These are phyloP conservation scores for Hypomyces perniciosus DNA, from an alignment of 2,329 filamentous ascomycete genomes.

Conservation along the genomic window DNA sequence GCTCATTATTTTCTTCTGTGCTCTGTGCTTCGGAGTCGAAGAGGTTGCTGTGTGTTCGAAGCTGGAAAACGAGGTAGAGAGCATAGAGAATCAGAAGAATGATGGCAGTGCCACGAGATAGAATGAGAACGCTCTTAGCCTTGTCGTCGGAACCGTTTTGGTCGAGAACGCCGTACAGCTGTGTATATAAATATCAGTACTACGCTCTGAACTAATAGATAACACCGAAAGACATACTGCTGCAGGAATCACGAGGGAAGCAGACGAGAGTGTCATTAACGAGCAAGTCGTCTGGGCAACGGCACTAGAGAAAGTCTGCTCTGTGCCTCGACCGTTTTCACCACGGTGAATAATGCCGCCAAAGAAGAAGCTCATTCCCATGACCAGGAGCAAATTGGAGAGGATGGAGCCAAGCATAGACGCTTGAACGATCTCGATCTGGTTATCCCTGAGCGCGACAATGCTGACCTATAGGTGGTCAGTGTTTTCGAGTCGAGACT, in stretches of 20 bases:
- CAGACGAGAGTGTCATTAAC: constrained; percentile 68
- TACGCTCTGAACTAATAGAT: not conserved
- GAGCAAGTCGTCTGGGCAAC: constrained; percentile 73
- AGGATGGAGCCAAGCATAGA: constrained; percentile 96
- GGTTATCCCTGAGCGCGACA: constrained; percentile 74
- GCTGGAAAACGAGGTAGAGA: constrained; percentile 72
- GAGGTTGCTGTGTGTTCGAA: constrained; percentile 65
- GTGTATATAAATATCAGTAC: constrained; percentile 15
- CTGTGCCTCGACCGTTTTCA: constrained; percentile 49
- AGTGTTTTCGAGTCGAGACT: not conserved
- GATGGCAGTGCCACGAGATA: constrained; percentile 71
- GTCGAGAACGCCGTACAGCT: constrained; percentile 62
- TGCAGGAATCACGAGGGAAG: constrained; percentile 73
- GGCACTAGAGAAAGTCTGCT: constrained; percentile 69
- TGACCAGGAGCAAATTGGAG: constrained; percentile 85
- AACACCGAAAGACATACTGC: constrained; percentile 40
- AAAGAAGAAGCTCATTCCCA: constrained; percentile 74
- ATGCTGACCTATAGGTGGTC: constrained; percentile 68
- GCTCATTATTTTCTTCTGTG: constrained; percentile 40
- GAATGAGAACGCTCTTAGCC: constrained; percentile 56
- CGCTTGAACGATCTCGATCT: constrained; percentile 95
- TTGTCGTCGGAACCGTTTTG: constrained; percentile 34
- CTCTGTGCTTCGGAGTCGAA: constrained; percentile 52
- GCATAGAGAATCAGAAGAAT: constrained; percentile 70
- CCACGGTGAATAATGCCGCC: constrained; percentile 61